Percentiles rank a stretch among this genome's conserved stretches.
Conservation (phyloP, 495 filamentous ascomycete species). For the Cercophora sp. region DNA sequence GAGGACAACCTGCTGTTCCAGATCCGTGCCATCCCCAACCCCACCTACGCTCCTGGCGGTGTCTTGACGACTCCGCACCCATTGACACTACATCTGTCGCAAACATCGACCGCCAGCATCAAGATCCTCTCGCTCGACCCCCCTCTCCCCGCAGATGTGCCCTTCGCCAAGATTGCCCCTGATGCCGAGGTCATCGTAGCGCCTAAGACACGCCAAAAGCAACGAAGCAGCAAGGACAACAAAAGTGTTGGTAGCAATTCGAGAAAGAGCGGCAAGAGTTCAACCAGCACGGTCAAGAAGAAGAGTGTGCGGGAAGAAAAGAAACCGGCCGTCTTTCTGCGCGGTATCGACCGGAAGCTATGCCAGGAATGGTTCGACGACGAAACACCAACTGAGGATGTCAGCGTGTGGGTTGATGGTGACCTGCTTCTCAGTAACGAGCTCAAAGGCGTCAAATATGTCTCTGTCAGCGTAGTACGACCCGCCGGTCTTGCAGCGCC, state of each 20-base stretch:
- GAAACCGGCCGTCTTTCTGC: conserved; percentile 64
- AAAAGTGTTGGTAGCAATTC: conserved; percentile 67
- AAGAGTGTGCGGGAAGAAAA: conserved; percentile 59
- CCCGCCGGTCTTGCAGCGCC: conserved; percentile 74
- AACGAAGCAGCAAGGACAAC: conserved; percentile 51
- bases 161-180: conserved; percentile 87
- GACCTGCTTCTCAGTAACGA: conserved; percentile 64
- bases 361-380: conserved; percentile 72
- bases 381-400: conserved; percentile 50
- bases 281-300: conserved; percentile 59
- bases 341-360: conserved; percentile 66
- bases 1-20: conserved; percentile 92
- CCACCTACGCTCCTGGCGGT: conserved; percentile 53
- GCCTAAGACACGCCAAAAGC: conserved; percentile 64
- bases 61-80: conserved; percentile 59
- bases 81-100: conserved; percentile 86
- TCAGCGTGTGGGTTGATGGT: conserved; percentile 79
- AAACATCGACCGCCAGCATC: conserved; percentile 92
- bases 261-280: conserved; percentile 70
- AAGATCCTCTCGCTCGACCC: conserved; percentile 75
- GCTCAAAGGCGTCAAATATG: conserved; percentile 69
- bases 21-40: conserved; percentile 88
- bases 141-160: conserved; percentile 58
- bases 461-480: conserved; percentile 70
- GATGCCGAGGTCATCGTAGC: conserved; percentile 97